Conservation (phyloP, 2,329 filamentous ascomycete genomes). For the Penicillium sp. region DNA sequence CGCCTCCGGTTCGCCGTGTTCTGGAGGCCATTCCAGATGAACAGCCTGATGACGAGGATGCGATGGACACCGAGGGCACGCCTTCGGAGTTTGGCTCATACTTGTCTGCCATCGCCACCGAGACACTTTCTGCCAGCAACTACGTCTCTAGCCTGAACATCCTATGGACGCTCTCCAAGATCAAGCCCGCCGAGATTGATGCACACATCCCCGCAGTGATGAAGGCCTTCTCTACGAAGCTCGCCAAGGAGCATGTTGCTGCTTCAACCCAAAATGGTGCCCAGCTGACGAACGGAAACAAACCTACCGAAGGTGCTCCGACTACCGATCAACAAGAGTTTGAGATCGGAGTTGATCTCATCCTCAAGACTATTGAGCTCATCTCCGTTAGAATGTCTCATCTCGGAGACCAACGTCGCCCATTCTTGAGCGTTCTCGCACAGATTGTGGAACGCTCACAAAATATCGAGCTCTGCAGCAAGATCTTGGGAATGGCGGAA, state of each 20-base stretch:
- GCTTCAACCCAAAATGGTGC: constrained; percentile 56
- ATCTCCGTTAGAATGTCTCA: constrained; percentile 89
- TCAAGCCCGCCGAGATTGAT: constrained; percentile 83
- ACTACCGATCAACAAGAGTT: constrained; percentile 66
- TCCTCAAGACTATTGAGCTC: constrained; percentile 93
- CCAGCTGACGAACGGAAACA: constrained; percentile 39
- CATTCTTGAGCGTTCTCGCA: constrained; percentile 91
- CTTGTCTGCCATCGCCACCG: constrained; percentile 80
- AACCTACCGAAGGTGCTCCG: constrained; percentile 46
- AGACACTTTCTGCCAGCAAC: constrained; percentile 76
- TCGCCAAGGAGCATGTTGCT: constrained; percentile 88
- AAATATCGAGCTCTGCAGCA: constrained; percentile 81
- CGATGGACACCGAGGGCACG: constrained; percentile 69
- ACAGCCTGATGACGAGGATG: constrained; percentile 76
- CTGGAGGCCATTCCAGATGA: constrained; percentile 85
- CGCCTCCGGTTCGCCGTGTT: constrained; percentile 75
- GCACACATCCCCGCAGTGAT: constrained; percentile 83
- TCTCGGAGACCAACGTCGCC: constrained; percentile 83
- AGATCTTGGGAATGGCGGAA: constrained; percentile 91
- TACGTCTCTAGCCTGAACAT: constrained; percentile 89
- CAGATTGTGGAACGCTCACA: constrained; percentile 93
- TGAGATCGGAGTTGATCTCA: constrained; percentile 83
- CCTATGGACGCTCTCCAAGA: constrained; percentile 83
- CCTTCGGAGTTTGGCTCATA: constrained; percentile 85
- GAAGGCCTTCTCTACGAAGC: constrained; percentile 87